Evolutionary conservation across 805 yeast species (phyloP), one percentile per base, ranked within the genome.

Genomic region (Nakazawaea holstii): DNA sequence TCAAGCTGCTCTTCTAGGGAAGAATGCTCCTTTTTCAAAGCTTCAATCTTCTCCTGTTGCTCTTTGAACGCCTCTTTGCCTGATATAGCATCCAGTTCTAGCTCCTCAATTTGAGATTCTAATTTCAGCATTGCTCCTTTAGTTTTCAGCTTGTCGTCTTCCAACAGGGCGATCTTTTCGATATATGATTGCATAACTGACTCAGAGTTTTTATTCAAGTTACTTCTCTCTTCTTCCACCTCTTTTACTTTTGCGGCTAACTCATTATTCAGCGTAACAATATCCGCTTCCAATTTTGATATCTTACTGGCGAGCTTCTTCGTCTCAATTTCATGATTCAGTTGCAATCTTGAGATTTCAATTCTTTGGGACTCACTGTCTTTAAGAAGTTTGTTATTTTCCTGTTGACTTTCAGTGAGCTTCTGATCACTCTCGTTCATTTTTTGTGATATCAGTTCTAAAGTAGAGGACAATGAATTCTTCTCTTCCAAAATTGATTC

Each of bases 171-270:
- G 8, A 77, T 68, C 53, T 70, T 74, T 29, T 70, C 73, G 9
- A 73, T 65, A 52, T 76, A 77, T 47, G 76, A 79, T 52, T 73
- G 68, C 0, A 76, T 65, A 0, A 73, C 64, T 0, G 77, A 66
- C 48, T 75, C 79, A 0, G 84, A 77, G 42, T 65, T 73, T 45
- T 75, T 74, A 46, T 70, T 70, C 10, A 76, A 56, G 54, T 73
- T 60, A 10, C 61, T 64, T 46, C 84, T 63, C 54, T 79, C 84
- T 31, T 66, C 67, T 41, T 79, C 84, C 50, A 79, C 70, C 38
- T 74, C 81, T 36, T 60, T 50, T 1, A 55, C 53, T 51, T 73
- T 77, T 15, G 54, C 53, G 15, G 64, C 65, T 38, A 77, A 52
- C 1, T 69, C 67, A 1, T 58, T 52, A 27, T 66, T 64, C 38